Evolutionary conservation across 495 filamentous ascomycete genomes (phyloP), one percentile per base, ranked within the genome.

Genomic region (Penicillium fimorum): DNA sequence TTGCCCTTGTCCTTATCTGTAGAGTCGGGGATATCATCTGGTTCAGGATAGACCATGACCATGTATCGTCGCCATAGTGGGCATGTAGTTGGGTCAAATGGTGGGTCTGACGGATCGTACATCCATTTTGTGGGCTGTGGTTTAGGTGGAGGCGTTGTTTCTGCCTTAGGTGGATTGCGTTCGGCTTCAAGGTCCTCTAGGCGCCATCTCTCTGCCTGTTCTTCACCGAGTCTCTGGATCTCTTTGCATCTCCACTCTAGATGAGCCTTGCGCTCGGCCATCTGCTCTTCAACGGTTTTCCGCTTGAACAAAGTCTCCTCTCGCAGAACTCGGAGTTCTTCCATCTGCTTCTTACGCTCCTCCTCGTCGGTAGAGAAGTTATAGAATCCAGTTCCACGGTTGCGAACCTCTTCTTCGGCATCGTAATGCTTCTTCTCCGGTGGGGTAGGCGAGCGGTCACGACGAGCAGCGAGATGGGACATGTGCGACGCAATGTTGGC

Each of bases 371-470:
- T 78, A 25, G 85, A 88, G 66, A 98, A 97, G 32, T 81, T 79
- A 68, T 92, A 97, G 68, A 96, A 98, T 0, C 91, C 95, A 7
- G 88, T 87, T 0, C 94, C 95, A 65, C 92, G 93, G 38, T 84
- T 89, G 48, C 94, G 76, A 30, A 94, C 85, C 79, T 97, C 94
- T 51, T 73, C 76, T 55, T 77, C 81, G 0, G 90, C 90, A 72
- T 96, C 87, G 71, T 96, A 98, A 68, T 97, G 95, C 68, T 73
- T 73, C 45, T 85, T 80, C 12, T 84, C 83, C 20, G 91, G 91
- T 51, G 91, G 91, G 46, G 91, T 96, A 11, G 82, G 68, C 45
- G 82, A 84, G 27, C 84, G 78, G 68, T 96, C 92, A 18, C 91
- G 77, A 62, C 87, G 86, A 54, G 76, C 70, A 15, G 91, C 92